Evolutionary conservation across 257 asterid species (phyloP).

Genomic region (Solanum dulcamara): DNA sequence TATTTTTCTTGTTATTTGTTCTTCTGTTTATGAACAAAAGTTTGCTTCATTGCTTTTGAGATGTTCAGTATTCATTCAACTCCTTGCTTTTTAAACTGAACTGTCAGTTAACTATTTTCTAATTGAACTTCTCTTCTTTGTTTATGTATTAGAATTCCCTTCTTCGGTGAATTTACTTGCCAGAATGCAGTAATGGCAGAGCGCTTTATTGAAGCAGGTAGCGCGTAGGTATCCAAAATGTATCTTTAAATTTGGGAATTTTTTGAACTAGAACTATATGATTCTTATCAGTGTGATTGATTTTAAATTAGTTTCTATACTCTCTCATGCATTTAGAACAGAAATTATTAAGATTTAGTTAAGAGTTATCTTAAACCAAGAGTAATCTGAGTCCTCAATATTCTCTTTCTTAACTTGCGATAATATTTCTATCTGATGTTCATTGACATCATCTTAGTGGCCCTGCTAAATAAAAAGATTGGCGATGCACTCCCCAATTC

Average conservation of each 20-base stretch:
- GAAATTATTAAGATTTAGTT: not conserved
- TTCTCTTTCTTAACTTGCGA: not conserved
- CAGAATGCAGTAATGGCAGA: constrained; percentile 84
- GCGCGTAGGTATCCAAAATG: constrained; percentile 84
- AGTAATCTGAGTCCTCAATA: not conserved
- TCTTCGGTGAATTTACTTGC: constrained; percentile 87
- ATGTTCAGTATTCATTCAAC: not conserved
- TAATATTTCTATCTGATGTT: not conserved
- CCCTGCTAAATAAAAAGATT: not conserved
- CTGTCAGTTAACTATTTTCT: not conserved
- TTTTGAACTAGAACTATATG: not conserved
- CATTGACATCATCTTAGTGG: not conserved
- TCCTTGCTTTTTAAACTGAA: not conserved
- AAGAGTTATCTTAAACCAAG: not conserved
- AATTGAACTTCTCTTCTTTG: constrained; percentile 10
- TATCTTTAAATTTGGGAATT: constrained; percentile 1
- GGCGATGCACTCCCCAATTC: not conserved
- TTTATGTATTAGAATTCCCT: constrained; percentile 61
- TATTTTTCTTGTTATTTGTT: not conserved
- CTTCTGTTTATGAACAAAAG: not conserved
- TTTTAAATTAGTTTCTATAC: not conserved
- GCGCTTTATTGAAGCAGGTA: constrained; percentile 99
- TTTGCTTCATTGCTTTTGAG: not conserved
- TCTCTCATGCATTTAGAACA: not conserved
- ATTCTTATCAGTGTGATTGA: not conserved